phyloP scores from a whole-genome alignment of 805 yeast genomes.

The Dipodascus geniculatus region DNA sequence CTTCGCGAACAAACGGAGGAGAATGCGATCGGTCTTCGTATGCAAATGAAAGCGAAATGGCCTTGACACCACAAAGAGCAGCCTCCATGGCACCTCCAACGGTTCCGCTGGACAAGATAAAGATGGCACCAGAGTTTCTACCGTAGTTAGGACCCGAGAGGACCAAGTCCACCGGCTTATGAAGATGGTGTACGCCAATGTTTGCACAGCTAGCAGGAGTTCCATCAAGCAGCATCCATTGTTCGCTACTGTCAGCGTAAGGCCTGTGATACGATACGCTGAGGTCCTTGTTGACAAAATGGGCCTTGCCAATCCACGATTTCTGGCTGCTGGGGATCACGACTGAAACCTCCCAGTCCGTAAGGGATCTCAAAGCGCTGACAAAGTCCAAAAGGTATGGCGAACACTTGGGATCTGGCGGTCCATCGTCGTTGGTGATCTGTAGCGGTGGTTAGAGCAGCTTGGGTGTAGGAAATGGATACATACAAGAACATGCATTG shows the following conservation, averaged over 20 bases:
- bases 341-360: conserved; percentile 78
- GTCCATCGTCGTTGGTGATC: conserved; percentile 93
- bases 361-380: conserved; percentile 45
- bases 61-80: conserved; percentile 45
- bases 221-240: conserved; percentile 76
- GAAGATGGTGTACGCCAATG: conserved; percentile 69
- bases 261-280: conserved; percentile 28
- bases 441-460: background rate
- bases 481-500: conserved; percentile 3
- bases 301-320: conserved; percentile 98
- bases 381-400: conserved; percentile 80
- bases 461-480: background rate
- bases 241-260: conserved; percentile 5
- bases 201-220: conserved; percentile 96
- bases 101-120: conserved; percentile 85
- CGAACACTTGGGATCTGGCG: conserved; percentile 64
- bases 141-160: conserved; percentile 95
- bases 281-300: conserved; percentile 48
- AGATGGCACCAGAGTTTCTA: conserved; percentile 78
- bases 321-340: conserved; percentile 74
- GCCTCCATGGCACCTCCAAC: conserved; percentile 97
- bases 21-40: conserved; percentile 45
- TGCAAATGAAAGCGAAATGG: conserved; percentile 84
- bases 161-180: conserved; percentile 64
- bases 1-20: conserved; percentile 41